phyloP scores from a whole-genome alignment of 345 rosid genomes.

The Eucalyptus cloeziana region DNA sequence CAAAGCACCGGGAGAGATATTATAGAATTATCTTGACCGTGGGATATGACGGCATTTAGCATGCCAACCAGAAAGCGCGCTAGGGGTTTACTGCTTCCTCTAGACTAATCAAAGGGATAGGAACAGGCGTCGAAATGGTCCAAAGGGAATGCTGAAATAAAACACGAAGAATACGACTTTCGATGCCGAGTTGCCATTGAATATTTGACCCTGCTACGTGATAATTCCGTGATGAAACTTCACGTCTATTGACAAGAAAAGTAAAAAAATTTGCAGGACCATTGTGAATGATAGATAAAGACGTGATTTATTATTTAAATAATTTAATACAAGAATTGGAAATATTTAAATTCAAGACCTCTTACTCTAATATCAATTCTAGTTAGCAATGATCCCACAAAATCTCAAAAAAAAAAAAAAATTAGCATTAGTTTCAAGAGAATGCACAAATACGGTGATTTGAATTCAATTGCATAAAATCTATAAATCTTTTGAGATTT shows the following conservation, averaged over 20 bases:
- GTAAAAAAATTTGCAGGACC: accelerated
- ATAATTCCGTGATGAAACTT: too few relatives aligned
- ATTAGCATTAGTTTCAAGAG: background rate
- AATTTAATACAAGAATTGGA: accelerated
- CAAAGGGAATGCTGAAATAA: background rate
- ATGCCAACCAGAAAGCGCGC: background rate
- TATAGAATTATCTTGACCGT: background rate
- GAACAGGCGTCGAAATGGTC: background rate
- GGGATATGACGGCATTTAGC: background rate
- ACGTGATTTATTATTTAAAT: too few relatives aligned
- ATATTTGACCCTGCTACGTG: background rate
- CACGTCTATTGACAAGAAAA: too few relatives aligned
- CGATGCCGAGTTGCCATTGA: background rate
- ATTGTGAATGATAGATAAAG: accelerated
- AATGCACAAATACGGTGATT: too few relatives aligned
- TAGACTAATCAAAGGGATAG: background rate
- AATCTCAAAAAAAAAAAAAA: too few relatives aligned
- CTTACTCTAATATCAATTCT: too few relatives aligned
- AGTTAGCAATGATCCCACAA: accelerated
- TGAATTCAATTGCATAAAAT: background rate
- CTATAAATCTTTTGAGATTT: too few relatives aligned
- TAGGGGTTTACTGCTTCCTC: background rate
- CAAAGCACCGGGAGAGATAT: background rate
- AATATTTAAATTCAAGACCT: too few relatives aligned
- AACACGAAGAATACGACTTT: background rate